Conservation (phyloP, 805 yeast species). For the Kuraishia ogatae region DNA sequence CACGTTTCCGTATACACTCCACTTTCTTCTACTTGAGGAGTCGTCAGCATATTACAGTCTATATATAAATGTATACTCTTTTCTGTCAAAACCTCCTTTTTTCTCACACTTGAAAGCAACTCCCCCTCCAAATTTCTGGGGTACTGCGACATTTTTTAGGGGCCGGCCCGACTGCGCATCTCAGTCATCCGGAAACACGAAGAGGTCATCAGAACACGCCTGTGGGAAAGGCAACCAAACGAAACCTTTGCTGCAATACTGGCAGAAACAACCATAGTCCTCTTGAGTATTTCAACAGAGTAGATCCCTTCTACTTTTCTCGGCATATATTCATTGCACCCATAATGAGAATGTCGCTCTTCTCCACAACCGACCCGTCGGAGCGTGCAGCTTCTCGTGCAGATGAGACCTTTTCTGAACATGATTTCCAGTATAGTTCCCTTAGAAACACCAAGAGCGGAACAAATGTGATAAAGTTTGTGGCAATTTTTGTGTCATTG, state of each 20-base stretch:
- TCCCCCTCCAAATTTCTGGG: not conserved
- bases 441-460: not conserved
- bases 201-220: not conserved
- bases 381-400: not conserved
- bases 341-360: not conserved
- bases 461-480: not conserved
- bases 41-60: not conserved
- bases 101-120: not conserved
- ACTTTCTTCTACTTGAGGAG: not conserved
- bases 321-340: not conserved
- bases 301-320: not conserved
- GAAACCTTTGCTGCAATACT: too few species aligned
- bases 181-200: not conserved
- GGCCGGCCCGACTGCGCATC: not conserved
- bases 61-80: too few species aligned
- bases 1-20: not conserved
- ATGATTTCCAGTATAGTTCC: not conserved
- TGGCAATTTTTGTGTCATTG: not conserved
- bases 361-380: not conserved
- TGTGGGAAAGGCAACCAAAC: not conserved
- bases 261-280: too few species aligned
- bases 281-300: not conserved
- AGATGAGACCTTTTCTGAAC: not conserved
- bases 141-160: not conserved
- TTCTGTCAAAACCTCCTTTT: not conserved